Evolutionary conservation across 1,284 basidiomycete species (phyloP), one percentile per base, ranked within the genome.

Genomic region (Mycosarcoma mackinlayi): DNA sequence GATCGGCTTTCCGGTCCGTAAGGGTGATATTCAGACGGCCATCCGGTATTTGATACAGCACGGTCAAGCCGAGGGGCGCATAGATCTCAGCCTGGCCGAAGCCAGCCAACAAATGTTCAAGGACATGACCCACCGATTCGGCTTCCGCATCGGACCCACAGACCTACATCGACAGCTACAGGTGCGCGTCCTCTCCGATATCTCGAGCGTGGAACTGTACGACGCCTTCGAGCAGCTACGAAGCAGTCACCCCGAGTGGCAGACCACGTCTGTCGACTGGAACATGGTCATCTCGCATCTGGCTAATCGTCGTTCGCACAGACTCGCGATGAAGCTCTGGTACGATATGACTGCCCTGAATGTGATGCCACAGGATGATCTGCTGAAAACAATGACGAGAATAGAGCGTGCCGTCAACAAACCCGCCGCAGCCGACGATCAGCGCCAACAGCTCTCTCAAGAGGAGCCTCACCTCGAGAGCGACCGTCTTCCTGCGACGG

Each of bases 161-260:
- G 64, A 73, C 23, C 52, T 73, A 5, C 57, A 68, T 33, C 45
- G 61, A n/a, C 60, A 64, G 9, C 23, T 73, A 16, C 56, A 60
- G 30, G 34, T 45, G 4, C 39, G 31, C 24, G 56, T 55, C 48
- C 19, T 62, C 19, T 24, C 55, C 13, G 23, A 25, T 6, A n/a
- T 19, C 21, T 2, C 25, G 3, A 11, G 13, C 8, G 13, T 35
- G 7, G 69, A 71, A 14, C 67, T 57, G 0, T 31, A 35, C 28
- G 9, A 38, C 2, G 63, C 38, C 0, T 70, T 72, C 33, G 18
- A 31, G 3, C 30, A 50, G 14, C 50, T 75, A 4, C 61, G 66
- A 7, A 42, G 46, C 1, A 25, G 24, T 14, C 27, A 73, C 19
- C 70, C 65, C 1, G 42, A 68, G 9, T 75, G 69, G 65, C 35